These are phyloP conservation scores for Artemisia annua DNA, from an alignment of 129 eudicot species.

Conservation along the genomic window DNA sequence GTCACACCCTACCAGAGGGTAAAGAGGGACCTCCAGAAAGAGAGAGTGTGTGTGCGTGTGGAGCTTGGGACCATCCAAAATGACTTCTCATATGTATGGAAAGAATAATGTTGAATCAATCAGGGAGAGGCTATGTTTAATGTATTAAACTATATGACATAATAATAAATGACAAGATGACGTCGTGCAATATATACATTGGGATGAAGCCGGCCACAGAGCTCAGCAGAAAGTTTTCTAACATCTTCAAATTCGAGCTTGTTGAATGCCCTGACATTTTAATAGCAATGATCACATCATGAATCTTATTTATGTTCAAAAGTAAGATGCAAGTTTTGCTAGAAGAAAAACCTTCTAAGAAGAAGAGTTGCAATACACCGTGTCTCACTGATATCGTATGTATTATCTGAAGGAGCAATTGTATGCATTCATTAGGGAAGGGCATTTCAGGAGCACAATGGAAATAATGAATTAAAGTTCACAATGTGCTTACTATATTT, in stretches of 20 bases:
- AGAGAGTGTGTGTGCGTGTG: no score
- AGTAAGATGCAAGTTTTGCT: slow-evolving; percentile 12
- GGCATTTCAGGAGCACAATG: slow-evolving; percentile 3
- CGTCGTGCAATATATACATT: slow-evolving; percentile 35
- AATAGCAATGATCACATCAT: slow-evolving; percentile 12
- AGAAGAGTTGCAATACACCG: slow-evolving; percentile 62
- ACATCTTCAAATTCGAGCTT: slow-evolving; percentile 83
- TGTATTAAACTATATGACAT: no score
- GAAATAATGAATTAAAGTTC: neutral
- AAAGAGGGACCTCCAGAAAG: no score
- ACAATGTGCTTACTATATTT: slow-evolving; percentile 28
- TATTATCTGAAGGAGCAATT: slow-evolving; percentile 38
- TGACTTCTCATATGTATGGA: no score
- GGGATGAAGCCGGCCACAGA: slow-evolving; percentile 94
- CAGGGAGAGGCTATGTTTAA: no score
- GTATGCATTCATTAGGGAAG: neutral
- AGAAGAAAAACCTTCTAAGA: slow-evolving; percentile 56
- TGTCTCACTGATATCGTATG: slow-evolving; percentile 27
- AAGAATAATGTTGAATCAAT: no score
- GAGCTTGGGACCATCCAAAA: no score
- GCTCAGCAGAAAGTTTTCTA: slow-evolving; percentile 95
- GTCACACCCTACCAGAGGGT: no score
- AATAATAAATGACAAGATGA: no score
- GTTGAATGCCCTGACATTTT: slow-evolving; percentile 63
- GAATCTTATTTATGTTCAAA: slow-evolving; percentile 17